phyloP scores from a whole-genome alignment of 2,329 filamentous ascomycete genomes.

The Aspergillus niger region DNA sequence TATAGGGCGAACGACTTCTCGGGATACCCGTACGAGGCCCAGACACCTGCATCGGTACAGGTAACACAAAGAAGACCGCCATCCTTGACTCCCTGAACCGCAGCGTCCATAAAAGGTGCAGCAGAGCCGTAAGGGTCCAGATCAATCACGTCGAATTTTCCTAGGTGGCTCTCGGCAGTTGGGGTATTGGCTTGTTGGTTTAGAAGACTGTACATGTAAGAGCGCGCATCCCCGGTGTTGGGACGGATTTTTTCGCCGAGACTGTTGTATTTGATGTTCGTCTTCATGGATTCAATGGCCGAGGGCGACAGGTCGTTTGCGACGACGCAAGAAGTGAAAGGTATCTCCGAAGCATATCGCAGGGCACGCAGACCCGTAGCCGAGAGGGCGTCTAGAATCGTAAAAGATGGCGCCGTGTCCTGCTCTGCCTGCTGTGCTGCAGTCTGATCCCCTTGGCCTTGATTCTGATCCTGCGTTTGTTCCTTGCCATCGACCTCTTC shows the following conservation, averaged over 20 bases:
- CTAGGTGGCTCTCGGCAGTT: conserved; percentile 36
- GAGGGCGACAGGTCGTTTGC: conserved; percentile 84
- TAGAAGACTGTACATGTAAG: conserved; percentile 82
- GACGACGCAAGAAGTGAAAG: conserved; percentile 76
- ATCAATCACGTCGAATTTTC: conserved; percentile 90
- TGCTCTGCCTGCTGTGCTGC: conserved; percentile 27
- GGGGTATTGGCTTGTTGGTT: conserved; percentile 42
- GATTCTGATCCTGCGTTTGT: conserved; percentile 18
- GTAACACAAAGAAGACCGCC: conserved; percentile 92
- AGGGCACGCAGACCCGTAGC: conserved; percentile 89
- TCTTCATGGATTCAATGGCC: conserved; percentile 76
- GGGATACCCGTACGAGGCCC: conserved; percentile 88
- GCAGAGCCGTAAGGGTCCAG: conserved; percentile 95
- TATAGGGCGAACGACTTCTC: conserved; percentile 96
- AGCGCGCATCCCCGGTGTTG: conserved; percentile 78
- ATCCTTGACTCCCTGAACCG: conserved; percentile 82
- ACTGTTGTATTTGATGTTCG: conserved; percentile 82
- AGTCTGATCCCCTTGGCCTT: conserved; percentile 24
- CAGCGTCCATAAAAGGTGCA: conserved; percentile 86
- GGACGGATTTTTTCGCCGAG: conserved; percentile 70
- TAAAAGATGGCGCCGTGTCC: conserved; percentile 57
- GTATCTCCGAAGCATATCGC: conserved; percentile 88
- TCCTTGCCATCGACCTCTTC: conserved; percentile 28
- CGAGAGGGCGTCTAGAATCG: conserved; percentile 92
- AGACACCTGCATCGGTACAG: conserved; percentile 94